Evolutionary conservation across 23 red algal genomes (phyloP), one percentile per base, ranked within the genome.

Genomic region (Gracilaria domingensis): DNA sequence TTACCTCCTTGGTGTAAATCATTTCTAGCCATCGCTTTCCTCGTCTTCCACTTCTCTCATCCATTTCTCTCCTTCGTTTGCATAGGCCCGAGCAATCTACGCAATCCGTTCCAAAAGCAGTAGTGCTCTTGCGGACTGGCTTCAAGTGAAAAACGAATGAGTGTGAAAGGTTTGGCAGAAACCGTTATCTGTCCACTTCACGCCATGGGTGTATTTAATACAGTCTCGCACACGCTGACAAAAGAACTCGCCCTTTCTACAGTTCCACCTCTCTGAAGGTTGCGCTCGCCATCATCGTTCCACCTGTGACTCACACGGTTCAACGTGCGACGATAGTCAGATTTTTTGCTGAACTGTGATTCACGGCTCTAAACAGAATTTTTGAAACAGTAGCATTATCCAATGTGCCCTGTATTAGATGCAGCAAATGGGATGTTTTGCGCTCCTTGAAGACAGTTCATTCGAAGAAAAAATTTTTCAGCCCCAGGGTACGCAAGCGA

Each of bases 21-120:
- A 77, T 77, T 20, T 77, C 72, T 25, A 77, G 42, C 72, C 72
- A 77, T 51, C 72, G 38, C 17, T 77, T 45, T 51, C 72, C 45
- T 45, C 40, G 3, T 25, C 40, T 40, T 34, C 24, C 45, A 30
- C 38, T 26, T 48, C 45, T 8, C 9, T 48, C 72, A 18, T 51
- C 72, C 72, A 77, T 77, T 50, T 21, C 21, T 28, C 1, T 3
- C 64, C 32, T 38, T 3, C 28, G 26, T 8, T 18, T 69, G 30
- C 9, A 34, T 8, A 36, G 32, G n/a, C 64, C 64, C 2, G 11
- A 20, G 26, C 60, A 65, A 30, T 34, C 16, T 37, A 20, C 3
- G 20, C 7, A 62, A 62, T 0, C 59, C 24, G 59, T 4, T 30
- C 24, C 59, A 62, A 28, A 8, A 18, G 2, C 59, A 2, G 4